Percentiles rank a stretch among this genome's conserved stretches.
Conservation (phyloP, 192 early-diverging fungal genomes). For the Lobosporangium transversale region DNA sequence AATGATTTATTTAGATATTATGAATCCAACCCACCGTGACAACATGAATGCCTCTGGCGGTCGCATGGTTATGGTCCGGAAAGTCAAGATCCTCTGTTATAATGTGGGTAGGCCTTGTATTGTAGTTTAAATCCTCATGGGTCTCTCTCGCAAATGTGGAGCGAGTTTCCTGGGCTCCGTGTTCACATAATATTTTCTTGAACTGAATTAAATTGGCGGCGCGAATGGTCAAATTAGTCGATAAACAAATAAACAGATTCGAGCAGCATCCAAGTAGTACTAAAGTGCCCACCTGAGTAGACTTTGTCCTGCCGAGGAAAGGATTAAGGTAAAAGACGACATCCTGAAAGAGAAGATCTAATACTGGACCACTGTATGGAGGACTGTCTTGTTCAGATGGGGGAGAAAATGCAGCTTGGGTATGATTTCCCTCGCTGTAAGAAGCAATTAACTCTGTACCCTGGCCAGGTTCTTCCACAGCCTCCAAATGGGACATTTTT, state of each 20-base stretch:
- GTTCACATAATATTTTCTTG: not conserved
- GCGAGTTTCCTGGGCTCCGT: slow-evolving; percentile 24
- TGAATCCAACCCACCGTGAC: slow-evolving; percentile 16
- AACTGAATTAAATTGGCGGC: slow-evolving; percentile 37
- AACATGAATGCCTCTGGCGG: slow-evolving; percentile 36
- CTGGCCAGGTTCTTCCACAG: not conserved
- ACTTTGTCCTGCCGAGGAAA: slow-evolving; percentile 13
- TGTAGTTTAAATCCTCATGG: not conserved
- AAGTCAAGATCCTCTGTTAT: slow-evolving; percentile 38
- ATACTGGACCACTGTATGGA: not conserved
- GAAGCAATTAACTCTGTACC: not conserved
- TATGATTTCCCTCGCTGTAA: not conserved
- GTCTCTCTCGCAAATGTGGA: not conserved
- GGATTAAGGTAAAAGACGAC: slow-evolving; percentile 39
- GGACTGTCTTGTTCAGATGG: not conserved
- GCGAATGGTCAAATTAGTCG: slow-evolving; percentile 8
- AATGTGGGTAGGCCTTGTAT: slow-evolving; percentile 30
- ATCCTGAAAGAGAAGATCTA: slow-evolving; percentile 14
- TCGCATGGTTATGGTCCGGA: slow-evolving; percentile 35
- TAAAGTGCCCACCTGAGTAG: slow-evolving; percentile 11
- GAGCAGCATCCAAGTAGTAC: not conserved
- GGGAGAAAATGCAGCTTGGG: not conserved
- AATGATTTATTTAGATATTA: not conserved
- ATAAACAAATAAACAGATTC: not conserved
- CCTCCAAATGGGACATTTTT: slow-evolving; percentile 1